Evolutionary conservation across 179 eudicot species (phyloP).

Genomic region (Camellia oleifera): DNA sequence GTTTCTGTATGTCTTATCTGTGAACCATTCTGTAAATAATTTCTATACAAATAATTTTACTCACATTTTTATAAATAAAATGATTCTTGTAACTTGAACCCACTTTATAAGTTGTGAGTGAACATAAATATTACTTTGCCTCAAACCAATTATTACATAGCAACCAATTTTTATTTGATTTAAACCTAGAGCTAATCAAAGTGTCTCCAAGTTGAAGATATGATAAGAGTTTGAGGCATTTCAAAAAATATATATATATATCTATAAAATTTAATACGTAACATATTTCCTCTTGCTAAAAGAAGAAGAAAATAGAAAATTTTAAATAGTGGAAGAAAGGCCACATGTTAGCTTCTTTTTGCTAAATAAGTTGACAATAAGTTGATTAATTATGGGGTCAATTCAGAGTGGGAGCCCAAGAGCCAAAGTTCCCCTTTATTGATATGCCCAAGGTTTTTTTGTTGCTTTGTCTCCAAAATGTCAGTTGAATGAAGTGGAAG

Average conservation of each 20-base stretch:
- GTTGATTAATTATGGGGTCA: neutral
- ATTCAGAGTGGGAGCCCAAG: neutral
- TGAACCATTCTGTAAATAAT: too few species aligned
- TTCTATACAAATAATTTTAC: too few species aligned
- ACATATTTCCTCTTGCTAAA: too few species aligned
- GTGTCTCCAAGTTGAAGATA: slow-evolving; percentile 28
- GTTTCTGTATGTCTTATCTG: too few species aligned
- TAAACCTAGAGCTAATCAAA: slow-evolving; percentile 25
- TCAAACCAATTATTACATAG: neutral
- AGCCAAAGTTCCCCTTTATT: slow-evolving; percentile 16
- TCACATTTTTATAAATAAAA: too few species aligned
- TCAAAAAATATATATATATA: neutral
- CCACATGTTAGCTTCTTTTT: neutral
- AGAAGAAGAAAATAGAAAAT: neutral
- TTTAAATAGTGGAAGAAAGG: neutral
- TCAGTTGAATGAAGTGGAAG: neutral
- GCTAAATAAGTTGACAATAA: neutral
- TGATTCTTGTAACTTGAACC: too few species aligned
- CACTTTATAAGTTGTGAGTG: neutral
- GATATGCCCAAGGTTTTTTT: neutral
- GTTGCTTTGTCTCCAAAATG: neutral
- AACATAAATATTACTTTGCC: neutral
- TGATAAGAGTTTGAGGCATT: slow-evolving; percentile 11
- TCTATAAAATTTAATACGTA: too few species aligned
- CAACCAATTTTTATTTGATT: slow-evolving; percentile 11